Evolutionary conservation across 495 filamentous ascomycete genomes (phyloP).

Genomic region (Staphylotrichum tortipilum): DNA sequence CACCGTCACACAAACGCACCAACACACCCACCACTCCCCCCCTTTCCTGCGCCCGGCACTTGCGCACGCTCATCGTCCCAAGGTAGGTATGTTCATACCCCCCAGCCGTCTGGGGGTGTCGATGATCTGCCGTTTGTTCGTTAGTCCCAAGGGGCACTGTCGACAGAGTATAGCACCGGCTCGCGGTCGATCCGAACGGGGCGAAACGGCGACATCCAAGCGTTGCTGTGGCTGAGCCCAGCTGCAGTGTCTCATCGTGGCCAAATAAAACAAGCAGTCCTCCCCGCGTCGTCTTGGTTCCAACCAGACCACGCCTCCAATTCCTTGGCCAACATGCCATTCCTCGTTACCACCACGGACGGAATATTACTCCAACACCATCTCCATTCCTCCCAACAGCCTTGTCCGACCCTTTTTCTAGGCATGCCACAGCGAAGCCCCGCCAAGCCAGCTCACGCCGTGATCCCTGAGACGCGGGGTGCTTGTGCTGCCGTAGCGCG

Average conservation of each 20-base stretch:
- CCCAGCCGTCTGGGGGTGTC: background rate
- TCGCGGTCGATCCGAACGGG: slow-evolving; percentile 9
- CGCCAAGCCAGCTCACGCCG: no score
- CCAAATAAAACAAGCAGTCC: background rate
- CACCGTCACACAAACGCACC: background rate
- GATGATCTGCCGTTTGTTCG: no score
- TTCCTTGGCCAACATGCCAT: background rate
- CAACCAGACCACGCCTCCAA: background rate
- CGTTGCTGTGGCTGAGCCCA: slow-evolving; percentile 1
- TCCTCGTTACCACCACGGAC: no score
- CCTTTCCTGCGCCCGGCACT: background rate
- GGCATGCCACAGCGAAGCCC: no score
- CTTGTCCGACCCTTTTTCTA: no score
- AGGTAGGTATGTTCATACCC: background rate
- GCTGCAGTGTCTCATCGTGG: background rate
- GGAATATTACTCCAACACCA: background rate
- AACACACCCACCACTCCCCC: background rate
- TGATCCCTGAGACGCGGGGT: no score
- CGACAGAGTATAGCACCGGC: slow-evolving; percentile 10
- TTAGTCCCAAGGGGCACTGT: no score
- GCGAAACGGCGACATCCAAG: slow-evolving; percentile 8
- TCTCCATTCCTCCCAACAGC: no score
- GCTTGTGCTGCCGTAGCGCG: no score
- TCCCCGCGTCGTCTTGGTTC: background rate
- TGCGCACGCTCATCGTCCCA: background rate